These are phyloP conservation scores for Petunia secreta DNA, from an alignment of 257 asterid genomes.

Conservation along the genomic window DNA sequence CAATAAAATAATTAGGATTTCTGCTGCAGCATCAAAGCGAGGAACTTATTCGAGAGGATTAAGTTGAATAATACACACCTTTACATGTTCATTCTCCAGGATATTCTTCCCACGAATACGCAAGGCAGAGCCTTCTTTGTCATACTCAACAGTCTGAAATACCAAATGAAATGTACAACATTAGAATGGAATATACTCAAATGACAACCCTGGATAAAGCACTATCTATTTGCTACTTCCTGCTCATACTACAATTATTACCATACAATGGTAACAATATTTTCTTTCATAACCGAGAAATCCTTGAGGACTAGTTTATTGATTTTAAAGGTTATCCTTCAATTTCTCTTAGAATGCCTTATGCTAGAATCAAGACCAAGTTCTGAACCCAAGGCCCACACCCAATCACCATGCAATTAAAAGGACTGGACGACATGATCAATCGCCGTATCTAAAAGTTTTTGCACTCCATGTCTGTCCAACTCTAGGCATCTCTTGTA, in stretches of 20 bases:
- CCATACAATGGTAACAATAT: background rate
- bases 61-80: constrained; percentile 53
- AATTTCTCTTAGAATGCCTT: background rate
- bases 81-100: constrained; percentile 89
- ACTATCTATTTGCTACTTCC: background rate
- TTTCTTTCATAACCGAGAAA: background rate
- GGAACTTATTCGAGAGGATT: constrained; percentile 20
- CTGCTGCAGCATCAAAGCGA: constrained; percentile 27
- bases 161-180: constrained; percentile 19
- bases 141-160: constrained; percentile 77
- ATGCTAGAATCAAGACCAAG: background rate
- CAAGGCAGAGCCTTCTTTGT: constrained; percentile 89
- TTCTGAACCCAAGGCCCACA: background rate
- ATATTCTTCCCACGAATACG: constrained; percentile 95
- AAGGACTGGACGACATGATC: background rate
- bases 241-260: background rate
- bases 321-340: constrained; percentile 4
- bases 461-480: background rate
- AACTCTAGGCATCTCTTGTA: background rate
- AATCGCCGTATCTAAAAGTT: background rate
- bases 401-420: background rate
- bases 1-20: constrained; percentile 33
- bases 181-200: background rate
- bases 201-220: background rate
- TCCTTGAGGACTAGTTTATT: background rate